Base-by-base conservation (phyloP, 257 asterid species). In the Cinchona pubescens region DNA sequence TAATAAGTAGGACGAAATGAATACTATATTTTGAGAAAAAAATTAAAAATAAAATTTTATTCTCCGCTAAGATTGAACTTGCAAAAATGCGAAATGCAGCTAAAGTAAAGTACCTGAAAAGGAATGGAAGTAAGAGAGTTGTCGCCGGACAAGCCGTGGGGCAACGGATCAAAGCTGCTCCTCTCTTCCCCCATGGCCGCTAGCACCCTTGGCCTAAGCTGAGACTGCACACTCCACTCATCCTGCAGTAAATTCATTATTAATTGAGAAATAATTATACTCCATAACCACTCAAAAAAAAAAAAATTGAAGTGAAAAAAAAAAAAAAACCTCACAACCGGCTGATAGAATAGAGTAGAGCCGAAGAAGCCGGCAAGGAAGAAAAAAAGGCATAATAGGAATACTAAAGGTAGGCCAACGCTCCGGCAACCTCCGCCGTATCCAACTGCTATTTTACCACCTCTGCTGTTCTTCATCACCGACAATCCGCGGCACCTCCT, bases 331-430 rank as follows among this genome's bases (percentile, higher is more conserved):
- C 23, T 13, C 34, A 34, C 62, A 64, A 91, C 98, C 96, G 85
- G 93, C 66, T 87, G 94, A 72, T 86, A 85, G 70, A 93, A 82
- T 34, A 93, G 96, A 27, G 93, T 81, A 6, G 92, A 88, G 76
- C 96, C 96, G 67, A 89, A 87, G 70, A 91, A 91, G 38, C 98
- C 97, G 69, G 92, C 92, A 53, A 93, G 87, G 64, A 93, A 90
- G 83, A 89, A 93, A 86, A 85, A 90, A 42, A 93, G 82, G 83
- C 98, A 93, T 27, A 94, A 67, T 51, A 87, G 82, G 78, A 91
- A 94, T 72, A 91, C 83, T 23, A 80, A 83, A 7, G 96, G 96
- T 69, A 88, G 72, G 71, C 90, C 92, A 67, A 88, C 67, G 71
- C 80, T 81, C 75, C 63, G 82, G 88, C 88, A 79, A 53, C 78